Conservation (phyloP, 1,284 basidiomycete genomes). For the Wolfiporia cocos region DNA sequence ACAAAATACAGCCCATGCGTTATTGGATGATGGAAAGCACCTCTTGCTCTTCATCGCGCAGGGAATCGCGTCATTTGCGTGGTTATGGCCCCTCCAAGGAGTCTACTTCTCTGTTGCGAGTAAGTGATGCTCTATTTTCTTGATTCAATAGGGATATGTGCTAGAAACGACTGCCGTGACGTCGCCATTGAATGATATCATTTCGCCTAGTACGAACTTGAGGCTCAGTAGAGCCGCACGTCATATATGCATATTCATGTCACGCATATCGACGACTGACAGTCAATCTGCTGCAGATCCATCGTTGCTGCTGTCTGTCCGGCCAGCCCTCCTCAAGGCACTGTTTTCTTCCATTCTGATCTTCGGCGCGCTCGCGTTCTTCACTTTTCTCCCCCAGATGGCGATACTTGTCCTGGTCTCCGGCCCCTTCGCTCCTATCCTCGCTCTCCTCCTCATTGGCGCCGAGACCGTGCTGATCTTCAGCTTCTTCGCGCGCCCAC, state of each 20-base stretch:
- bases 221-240: no score
- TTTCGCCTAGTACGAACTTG: no score
- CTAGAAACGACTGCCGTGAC: neutral
- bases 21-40: conserved; percentile 16
- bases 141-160: no score
- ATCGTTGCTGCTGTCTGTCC: conserved; percentile 29
- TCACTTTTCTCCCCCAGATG: conserved; percentile 67
- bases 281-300: conserved; percentile 18
- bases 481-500: conserved; percentile 38
- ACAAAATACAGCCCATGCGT: conserved; percentile 6
- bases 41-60: conserved; percentile 12
- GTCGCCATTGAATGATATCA: no score
- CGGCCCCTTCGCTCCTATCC: conserved; percentile 46
- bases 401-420: conserved; percentile 58
- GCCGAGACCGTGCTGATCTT: conserved; percentile 34
- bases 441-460: conserved; percentile 29
- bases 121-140: no score
- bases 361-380: conserved; percentile 45
- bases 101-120: conserved; percentile 20
- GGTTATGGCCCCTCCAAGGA: conserved; percentile 28
- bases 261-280: no score
- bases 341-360: conserved; percentile 35
- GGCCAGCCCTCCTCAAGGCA: conserved; percentile 34
- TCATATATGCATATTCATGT: no score
- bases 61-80: conserved; percentile 22